These are phyloP conservation scores for Solanum paucissectum DNA, from an alignment of 257 asterid genomes.

Conservation along the genomic window DNA sequence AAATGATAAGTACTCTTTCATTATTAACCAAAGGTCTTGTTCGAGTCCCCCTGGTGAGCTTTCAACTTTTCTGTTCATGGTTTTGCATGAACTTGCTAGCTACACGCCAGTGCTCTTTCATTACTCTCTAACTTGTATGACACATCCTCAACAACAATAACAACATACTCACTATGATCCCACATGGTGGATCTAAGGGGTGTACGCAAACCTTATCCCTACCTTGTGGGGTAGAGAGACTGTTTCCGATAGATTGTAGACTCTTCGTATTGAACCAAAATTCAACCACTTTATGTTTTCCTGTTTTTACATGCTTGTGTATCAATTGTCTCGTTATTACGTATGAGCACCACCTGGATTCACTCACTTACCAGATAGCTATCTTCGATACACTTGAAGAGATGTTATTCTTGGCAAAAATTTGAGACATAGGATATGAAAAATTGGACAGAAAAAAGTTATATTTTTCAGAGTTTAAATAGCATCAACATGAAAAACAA, in stretches of 20 bases:
- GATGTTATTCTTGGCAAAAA: neutral
- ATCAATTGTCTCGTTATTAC: neutral
- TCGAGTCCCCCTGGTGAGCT: too few relatives aligned
- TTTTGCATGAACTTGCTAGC: conserved; percentile 20
- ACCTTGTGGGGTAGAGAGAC: neutral
- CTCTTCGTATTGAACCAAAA: neutral
- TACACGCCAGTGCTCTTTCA: conserved; percentile 28
- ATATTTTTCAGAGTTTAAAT: neutral
- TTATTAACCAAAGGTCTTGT: too few relatives aligned
- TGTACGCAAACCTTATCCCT: neutral
- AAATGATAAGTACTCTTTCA: too few relatives aligned
- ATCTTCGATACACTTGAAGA: neutral
- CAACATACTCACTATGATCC: neutral
- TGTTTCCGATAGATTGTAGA: neutral
- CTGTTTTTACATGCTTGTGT: neutral
- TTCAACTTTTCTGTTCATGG: too few relatives aligned
- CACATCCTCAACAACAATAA: conserved; percentile 21
- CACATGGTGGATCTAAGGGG: neutral
- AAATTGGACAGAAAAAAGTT: neutral
- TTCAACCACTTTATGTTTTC: neutral
- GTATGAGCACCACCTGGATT: neutral
- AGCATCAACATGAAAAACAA: neutral
- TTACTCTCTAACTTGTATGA: neutral
- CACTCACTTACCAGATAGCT: neutral
- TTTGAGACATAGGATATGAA: neutral